phyloP scores from a whole-genome alignment of 345 rosid genomes.

The Lepidium africanum region DNA sequence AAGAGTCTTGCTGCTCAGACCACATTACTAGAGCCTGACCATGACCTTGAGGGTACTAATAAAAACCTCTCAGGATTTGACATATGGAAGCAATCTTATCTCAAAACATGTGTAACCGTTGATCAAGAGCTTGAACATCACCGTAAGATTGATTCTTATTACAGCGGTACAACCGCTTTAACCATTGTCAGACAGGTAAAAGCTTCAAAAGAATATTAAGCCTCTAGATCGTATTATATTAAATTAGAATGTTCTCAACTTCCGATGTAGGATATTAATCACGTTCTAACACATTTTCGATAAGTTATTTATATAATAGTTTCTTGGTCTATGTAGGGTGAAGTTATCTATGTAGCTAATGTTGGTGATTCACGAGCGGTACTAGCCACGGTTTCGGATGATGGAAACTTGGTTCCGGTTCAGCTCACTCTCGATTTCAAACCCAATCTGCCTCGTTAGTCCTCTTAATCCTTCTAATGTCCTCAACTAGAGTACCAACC shows the following conservation, averaged over 20 bases:
- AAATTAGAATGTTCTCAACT: no score
- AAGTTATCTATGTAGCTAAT: conserved; percentile 55
- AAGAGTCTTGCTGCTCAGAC: conserved; percentile 57
- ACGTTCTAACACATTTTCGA: no score
- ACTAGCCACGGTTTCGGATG: conserved; percentile 66
- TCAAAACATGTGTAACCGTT: conserved; percentile 69
- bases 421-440: conserved; percentile 91
- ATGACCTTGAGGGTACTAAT: conserved; percentile 23
- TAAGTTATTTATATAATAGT: neutral
- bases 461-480: neutral
- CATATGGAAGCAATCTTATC: conserved; percentile 76
- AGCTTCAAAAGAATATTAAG: neutral
- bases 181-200: conserved; percentile 79
- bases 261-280: no score
- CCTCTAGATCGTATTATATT: no score
- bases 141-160: conserved; percentile 65
- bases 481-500: neutral
- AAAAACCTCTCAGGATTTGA: conserved; percentile 45
- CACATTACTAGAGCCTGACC: conserved; percentile 40
- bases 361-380: conserved; percentile 97
- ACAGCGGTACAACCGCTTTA: conserved; percentile 88
- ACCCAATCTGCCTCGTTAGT: conserved; percentile 89
- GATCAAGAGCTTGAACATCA: conserved; percentile 70
- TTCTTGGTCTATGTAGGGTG: conserved; percentile 47
- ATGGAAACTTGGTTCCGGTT: conserved; percentile 63